phyloP scores from a whole-genome alignment of 345 rosid species.

The Arabidopsis suecica region DNA sequence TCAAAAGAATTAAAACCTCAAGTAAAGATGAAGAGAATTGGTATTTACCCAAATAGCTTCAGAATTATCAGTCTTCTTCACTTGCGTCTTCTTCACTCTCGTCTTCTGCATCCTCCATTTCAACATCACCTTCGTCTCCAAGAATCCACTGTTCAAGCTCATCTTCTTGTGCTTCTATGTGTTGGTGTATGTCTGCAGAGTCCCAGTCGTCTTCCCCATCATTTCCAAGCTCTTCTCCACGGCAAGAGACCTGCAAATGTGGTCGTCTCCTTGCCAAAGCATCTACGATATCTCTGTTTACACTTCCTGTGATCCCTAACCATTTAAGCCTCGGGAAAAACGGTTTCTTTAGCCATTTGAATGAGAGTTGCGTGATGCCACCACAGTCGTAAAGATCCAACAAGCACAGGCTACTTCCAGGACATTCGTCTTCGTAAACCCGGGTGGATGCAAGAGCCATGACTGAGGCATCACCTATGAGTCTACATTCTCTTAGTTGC shows the following conservation, averaged over 20 bases:
- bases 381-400: constrained; percentile 76
- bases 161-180: constrained; percentile 51
- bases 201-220: constrained; percentile 66
- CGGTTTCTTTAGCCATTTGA: constrained; percentile 84
- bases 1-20: not conserved
- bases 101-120: constrained; percentile 48
- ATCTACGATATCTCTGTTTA: constrained; percentile 77
- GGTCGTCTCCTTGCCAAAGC: constrained; percentile 83
- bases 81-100: constrained; percentile 44
- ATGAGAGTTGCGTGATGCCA: constrained; percentile 75
- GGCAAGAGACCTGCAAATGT: constrained; percentile 65
- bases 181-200: constrained; percentile 43
- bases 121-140: constrained; percentile 41
- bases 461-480: constrained; percentile 75
- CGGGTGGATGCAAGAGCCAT: constrained; percentile 84
- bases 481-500: constrained; percentile 85
- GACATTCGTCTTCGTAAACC: constrained; percentile 64
- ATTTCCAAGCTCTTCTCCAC: constrained; percentile 76
- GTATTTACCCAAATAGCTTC: constrained; percentile 1
- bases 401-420: constrained; percentile 67
- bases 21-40: not conserved
- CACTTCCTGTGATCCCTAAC: constrained; percentile 85
- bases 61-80: constrained; percentile 31
- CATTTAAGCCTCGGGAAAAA: constrained; percentile 87
- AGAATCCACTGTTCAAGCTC: constrained; percentile 46